Evolutionary conservation across 257 asterid genomes (phyloP), one percentile per base, ranked within the genome.

Genomic region (Solanum bukasovii): DNA sequence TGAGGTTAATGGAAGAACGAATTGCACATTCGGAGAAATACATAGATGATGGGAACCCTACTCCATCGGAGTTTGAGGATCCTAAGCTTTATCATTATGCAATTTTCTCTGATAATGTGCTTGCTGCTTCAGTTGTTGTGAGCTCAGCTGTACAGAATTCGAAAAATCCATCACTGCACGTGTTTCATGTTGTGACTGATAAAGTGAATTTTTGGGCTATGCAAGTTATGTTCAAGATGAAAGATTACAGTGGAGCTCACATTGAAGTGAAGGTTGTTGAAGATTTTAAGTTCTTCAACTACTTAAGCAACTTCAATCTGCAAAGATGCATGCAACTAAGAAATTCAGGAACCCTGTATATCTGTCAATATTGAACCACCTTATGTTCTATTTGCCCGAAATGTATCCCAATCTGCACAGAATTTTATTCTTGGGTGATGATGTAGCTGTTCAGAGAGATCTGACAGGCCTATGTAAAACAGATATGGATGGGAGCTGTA

Each of bases 101-200:
- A 37, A 89, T 92, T 87, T 92, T 93, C 92, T 92, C 93, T 3
- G 94, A 93, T 73, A 92, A 93, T 70, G 93, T 89, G 63, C 87
- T 93, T 88, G 92, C 94, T 46, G 93, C 93, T 34, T 93, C 94
- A n/a, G 94, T 93, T 61, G 95, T 92, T 59, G 92, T 92, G 88
- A 93, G 91, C 85, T 93, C 93, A 20, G 93, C 94, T 56, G 92
- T 90, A 74, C 86, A 90, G 65, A 93, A 93, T 86, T 79, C 91
- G 6, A 92, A 91, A 82, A 92, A 92, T 74, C 94, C 95, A 63
- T 88, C 92, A 90, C 90, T 88, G 90, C 94, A 92, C 9, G 92
- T 93, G 87, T 93, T 93, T 90, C 95, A 93, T 90, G 94, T 91
- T 5, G 93, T 91, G 85, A 91, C 93, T 75, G 94, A 91, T 87